Conservation (phyloP, 2,329 filamentous ascomycete genomes). For the Diaporthe aspalathi region DNA sequence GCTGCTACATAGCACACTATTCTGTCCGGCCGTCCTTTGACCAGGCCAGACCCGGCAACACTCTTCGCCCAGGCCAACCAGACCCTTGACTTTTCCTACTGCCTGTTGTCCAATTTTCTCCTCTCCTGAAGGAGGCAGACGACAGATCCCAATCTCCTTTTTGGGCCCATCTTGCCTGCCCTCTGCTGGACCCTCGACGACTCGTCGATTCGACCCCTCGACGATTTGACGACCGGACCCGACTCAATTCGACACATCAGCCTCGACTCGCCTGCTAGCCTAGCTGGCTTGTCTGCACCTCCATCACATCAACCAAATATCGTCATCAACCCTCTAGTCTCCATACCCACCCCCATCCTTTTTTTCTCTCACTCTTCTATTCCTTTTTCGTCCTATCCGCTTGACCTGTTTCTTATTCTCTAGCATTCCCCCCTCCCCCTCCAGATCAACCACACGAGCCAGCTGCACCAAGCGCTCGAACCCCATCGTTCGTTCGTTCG, state of each 20-base stretch:
- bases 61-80: neutral
- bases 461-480: neutral
- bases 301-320: conserved; percentile 1
- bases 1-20: too few relatives aligned
- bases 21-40: conserved; percentile 22
- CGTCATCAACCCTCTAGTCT: conserved; percentile 17
- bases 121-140: conserved; percentile 15
- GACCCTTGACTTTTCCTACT: neutral
- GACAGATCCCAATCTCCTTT: conserved; percentile 31
- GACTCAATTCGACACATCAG: conserved; percentile 9
- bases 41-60: neutral
- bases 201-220: neutral
- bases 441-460: neutral
- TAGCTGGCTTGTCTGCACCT: neutral
- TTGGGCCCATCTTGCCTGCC: neutral
- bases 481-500: neutral
- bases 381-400: neutral
- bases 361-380: neutral
- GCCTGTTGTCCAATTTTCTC: conserved; percentile 20
- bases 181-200: conserved; percentile 11
- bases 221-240: neutral
- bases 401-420: neutral
- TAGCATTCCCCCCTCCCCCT: neutral
- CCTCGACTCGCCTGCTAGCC: neutral
- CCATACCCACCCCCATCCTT: neutral